Base-by-base conservation (phyloP, 2,329 filamentous ascomycete species). In the Pseudocercospora cruenta region DNA sequence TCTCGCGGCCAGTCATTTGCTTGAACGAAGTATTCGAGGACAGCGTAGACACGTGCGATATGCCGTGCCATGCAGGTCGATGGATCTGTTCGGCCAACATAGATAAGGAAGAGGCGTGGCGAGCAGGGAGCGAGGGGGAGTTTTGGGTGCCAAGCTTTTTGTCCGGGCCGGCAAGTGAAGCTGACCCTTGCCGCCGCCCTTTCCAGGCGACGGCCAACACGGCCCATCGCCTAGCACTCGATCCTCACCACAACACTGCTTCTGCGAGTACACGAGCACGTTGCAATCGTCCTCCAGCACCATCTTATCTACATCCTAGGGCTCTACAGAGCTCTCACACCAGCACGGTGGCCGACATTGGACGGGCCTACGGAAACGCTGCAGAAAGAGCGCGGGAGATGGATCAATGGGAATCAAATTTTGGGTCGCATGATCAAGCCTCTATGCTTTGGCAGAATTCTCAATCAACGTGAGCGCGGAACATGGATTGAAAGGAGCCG, bases 101-200 rank as follows among this genome's bases (percentile, higher is more conserved):
- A 64, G 62, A 64, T 64, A 64, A 64, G 61, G 8, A 21, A 45
- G 31, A 49, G n/a, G 45, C 45, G 45, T 47, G 45, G 45, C 45
- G 21, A 7, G 45, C 45, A 53, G 19, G 49, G 19, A 31, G 22
- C 19, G 47, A 51, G 47, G 19, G 22, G 6, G 19, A 1, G 22
- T 26, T 12, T 19, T 6, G 8, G 10, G 16, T 51, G 47, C 47
- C 47, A 51, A 51, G 47, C 21, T 26, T 22, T 51, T 22, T 51
- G 47, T 51, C 47, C 47, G 19, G 47, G 24, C 24, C 47, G 45
- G 22, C 45, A 19, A 9, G n/a, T 49, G 19, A 24, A 21, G 45
- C 1, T 3, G 7, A 24, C 7, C 21, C 45, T 49, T 49, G 45
- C 45, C 45, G 45, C 45, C 19, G 45, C 19, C 45, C 45, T 49